These are phyloP conservation scores for Whalleya microplaca DNA, from an alignment of 2,329 filamentous ascomycete species.

Conservation along the genomic window DNA sequence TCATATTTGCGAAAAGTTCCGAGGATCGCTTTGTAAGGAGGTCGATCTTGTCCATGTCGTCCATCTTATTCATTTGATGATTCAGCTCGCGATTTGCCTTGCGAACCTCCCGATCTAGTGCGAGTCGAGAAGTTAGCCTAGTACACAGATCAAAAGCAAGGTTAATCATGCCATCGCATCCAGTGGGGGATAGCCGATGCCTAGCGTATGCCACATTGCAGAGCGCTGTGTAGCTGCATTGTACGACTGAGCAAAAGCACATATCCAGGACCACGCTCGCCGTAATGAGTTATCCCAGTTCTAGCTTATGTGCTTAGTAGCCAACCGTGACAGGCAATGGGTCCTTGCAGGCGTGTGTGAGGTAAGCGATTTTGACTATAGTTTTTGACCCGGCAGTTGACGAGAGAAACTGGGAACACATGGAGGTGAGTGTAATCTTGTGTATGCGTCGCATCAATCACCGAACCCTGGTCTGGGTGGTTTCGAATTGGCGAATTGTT, in stretches of 20 bases:
- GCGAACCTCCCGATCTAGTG: constrained; percentile 40
- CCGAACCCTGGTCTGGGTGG: not conserved
- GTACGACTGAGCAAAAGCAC: constrained; percentile 7
- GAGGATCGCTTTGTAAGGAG: constrained; percentile 88
- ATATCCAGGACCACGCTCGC: constrained; percentile 4
- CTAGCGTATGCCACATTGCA: constrained; percentile 9
- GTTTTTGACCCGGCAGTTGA: constrained; percentile 6
- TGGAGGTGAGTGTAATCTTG: not conserved
- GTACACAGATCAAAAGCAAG: constrained; percentile 7
- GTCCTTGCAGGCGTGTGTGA: constrained; percentile 8
- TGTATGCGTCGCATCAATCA: not conserved
- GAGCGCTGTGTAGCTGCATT: constrained; percentile 4
- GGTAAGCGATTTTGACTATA: not conserved
- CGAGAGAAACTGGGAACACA: not conserved
- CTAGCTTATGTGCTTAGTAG: not conserved
- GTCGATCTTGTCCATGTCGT: constrained; percentile 88
- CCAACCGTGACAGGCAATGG: constrained; percentile 1
- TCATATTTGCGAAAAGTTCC: constrained; percentile 92
- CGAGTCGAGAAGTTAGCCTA: constrained; percentile 22
- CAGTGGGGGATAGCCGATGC: not conserved
- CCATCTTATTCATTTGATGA: constrained; percentile 88
- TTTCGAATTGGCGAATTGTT: constrained; percentile 9
- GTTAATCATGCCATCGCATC: constrained; percentile 1
- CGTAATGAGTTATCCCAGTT: not conserved
- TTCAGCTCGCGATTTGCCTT: constrained; percentile 91